Evolutionary conservation across 768 basidiomycete genomes (phyloP), one percentile per base, ranked within the genome.

Genomic region (Mycena belliarum): DNA sequence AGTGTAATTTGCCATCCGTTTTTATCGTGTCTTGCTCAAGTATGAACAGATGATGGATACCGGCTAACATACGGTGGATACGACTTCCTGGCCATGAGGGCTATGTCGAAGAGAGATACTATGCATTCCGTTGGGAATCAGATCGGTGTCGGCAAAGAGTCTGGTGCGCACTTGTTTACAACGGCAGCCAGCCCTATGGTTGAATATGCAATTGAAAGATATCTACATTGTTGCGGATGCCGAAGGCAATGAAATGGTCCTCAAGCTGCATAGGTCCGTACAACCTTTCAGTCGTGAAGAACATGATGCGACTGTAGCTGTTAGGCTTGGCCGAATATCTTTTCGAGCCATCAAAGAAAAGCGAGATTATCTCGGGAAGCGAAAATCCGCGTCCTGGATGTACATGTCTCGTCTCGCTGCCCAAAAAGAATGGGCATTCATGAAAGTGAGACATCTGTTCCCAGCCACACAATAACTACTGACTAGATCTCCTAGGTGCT

Each of bases 301-400:
- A 57, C 37, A 48, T 42, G 26, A 20, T 26, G 6, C 45, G 33
- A 51, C 57, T 35, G 37, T 57, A 46, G 26, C 37, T 21, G 59
- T 16, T 69, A 98, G 97, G 40, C 82, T 98, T 18, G 97, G 97
- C 32, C 90, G 97, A n/a, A 86, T 98, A 65, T 98, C 95, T 0
- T 99, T 99, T 76, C 88, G 97, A 40, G 87, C 93, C 0, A 94
- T 99, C 76, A 99, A 99, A 74, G 82, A 88, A 66, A 98, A 98
- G 69, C 81, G 97, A 58, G 97, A 99, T 69, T 99, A 98, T 70
- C 77, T 99, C 53, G 93, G 95, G 23, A 96, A 95, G 72, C 84
- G 97, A 40, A 94, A 94, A 73, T 92, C 89, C 18, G 96, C 97
- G 1, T 93, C 93, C 18, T 99, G 97, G 97, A 97, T 98, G 95